A percentile compares a stretch with the other conserved stretches of the same genome.
Conservation (phyloP, 805 yeast genomes). For the Metschnikowia similis region DNA sequence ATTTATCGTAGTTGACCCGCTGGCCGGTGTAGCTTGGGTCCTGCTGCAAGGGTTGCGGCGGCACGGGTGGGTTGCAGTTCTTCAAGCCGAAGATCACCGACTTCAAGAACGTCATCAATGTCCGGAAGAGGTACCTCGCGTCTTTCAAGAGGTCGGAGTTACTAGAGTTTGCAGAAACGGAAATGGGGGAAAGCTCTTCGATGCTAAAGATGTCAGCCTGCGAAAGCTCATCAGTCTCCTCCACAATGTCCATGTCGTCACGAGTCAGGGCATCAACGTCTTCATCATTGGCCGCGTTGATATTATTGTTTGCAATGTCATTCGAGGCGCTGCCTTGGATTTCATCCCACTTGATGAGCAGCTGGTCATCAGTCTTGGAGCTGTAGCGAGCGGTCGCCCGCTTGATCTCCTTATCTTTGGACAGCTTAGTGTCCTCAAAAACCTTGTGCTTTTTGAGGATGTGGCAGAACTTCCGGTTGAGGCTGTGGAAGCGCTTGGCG, state of each 20-base stretch:
- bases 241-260: conserved; percentile 12
- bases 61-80: conserved; percentile 77
- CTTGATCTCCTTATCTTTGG: conserved; percentile 40
- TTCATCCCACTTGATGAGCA: neutral
- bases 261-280: neutral
- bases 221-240: conserved; percentile 11
- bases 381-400: conserved; percentile 37
- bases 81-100: conserved; percentile 87
- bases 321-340: neutral
- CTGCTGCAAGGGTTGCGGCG: conserved; percentile 37
- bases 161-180: conserved; percentile 40
- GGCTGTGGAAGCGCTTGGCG: conserved; percentile 70
- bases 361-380: conserved; percentile 16
- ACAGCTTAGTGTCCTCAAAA: conserved; percentile 41
- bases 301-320: neutral
- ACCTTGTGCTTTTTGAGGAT: conserved; percentile 59
- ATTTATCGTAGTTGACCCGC: conserved; percentile 43
- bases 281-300: neutral
- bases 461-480: conserved; percentile 67
- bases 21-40: conserved; percentile 45
- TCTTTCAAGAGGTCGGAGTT: conserved; percentile 74
- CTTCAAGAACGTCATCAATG: conserved; percentile 83
- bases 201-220: conserved; percentile 29
- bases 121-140: conserved; percentile 81
- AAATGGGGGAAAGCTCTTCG: conserved; percentile 51